These are phyloP conservation scores for Scutellaria baicalensis DNA, from an alignment of 257 asterid genomes.

Conservation along the genomic window DNA sequence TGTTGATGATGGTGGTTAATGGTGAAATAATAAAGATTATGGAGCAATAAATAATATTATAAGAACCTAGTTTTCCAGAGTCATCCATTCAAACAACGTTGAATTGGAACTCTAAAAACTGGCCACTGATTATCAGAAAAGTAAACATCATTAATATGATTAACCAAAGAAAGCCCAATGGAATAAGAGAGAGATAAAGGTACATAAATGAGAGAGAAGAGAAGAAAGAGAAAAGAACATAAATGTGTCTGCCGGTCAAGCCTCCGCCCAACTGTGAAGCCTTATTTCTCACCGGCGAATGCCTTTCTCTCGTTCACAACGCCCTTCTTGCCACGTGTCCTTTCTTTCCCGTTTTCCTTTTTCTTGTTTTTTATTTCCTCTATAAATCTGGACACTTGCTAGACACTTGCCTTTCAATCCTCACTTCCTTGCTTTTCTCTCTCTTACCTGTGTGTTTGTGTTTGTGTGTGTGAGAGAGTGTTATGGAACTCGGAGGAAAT, in stretches of 20 bases:
- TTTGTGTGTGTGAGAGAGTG: background rate
- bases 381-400: conserved; percentile 26
- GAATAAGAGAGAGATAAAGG: background rate
- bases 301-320: conserved; percentile 51
- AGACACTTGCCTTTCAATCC: conserved; percentile 24
- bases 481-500: conserved; percentile 46
- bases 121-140: too few relatives aligned
- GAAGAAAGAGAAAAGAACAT: background rate
- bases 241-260: conserved; percentile 31
- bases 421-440: background rate
- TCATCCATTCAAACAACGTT: background rate
- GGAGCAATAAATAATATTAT: background rate
- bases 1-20: too few relatives aligned
- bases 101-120: conserved; percentile 25
- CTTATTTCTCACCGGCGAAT: conserved; percentile 49
- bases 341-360: background rate
- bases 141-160: background rate
- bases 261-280: conserved; percentile 37
- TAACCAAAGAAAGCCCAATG: too few relatives aligned
- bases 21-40: background rate
- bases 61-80: background rate
- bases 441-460: background rate
- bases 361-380: background rate
- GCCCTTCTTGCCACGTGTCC: conserved; percentile 57
- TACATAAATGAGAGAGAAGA: too few relatives aligned